Conservation (phyloP, 306 rosid species). For the Ormosia semicastrata region DNA sequence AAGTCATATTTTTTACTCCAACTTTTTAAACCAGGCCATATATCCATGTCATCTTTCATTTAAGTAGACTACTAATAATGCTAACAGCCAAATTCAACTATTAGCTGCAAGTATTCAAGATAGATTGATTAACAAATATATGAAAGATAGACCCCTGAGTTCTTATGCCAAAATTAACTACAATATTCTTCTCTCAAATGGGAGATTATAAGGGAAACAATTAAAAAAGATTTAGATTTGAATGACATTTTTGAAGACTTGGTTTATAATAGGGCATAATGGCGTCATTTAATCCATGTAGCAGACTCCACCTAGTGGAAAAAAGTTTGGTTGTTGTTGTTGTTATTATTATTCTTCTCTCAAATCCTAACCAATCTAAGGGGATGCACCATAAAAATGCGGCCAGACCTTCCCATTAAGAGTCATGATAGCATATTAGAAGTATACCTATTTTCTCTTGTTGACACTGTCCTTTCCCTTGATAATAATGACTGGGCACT, state of each 20-base stretch:
- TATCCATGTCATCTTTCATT: conserved; percentile 1
- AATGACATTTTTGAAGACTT: too few species aligned
- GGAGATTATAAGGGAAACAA: too few species aligned
- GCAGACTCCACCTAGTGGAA: too few species aligned
- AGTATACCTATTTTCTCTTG: conserved; percentile 39
- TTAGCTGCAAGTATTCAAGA: conserved; percentile 6
- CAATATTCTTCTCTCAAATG: neutral
- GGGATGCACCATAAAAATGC: conserved; percentile 20
- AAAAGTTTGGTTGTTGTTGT: too few species aligned
- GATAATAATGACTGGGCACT: conserved; percentile 70
- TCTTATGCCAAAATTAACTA: neutral
- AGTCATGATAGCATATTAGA: conserved; percentile 17
- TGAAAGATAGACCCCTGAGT: neutral
- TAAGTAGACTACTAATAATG: neutral
- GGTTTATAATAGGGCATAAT: too few species aligned
- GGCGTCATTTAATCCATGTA: too few species aligned
- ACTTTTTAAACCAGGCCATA: neutral
- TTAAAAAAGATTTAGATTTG: too few species aligned
- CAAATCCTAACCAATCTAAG: neutral
- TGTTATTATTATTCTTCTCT: neutral
- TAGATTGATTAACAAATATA: conserved; percentile 4
- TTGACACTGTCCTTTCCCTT: conserved; percentile 49
- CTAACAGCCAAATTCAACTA: conserved; percentile 11
- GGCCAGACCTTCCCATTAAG: conserved; percentile 10
- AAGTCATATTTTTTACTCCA: conserved; percentile 1